Base-by-base conservation (phyloP, 257 asterid genomes). In the Solanum ossicruentum region DNA sequence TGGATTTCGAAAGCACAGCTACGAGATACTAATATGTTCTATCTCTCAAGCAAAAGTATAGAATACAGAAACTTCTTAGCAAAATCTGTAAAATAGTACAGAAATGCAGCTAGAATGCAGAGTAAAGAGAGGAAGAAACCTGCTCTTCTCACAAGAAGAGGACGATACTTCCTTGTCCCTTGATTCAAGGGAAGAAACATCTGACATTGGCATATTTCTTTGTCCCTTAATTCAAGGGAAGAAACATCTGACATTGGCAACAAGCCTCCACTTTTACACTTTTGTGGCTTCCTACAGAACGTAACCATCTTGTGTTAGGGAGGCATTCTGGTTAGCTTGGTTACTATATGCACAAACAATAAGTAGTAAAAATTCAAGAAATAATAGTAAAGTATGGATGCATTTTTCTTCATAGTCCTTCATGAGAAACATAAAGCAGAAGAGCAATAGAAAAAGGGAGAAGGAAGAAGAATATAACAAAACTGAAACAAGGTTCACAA, bases 161-260 rank as follows among this genome's bases (percentile, higher is more conserved):
- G 93, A 87, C 84, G 95, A 70, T 84, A 88, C 80, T 51, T 85
- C 92, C 85, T 61, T 82, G 84, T 84, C 89, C 89, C 89, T 85
- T 65, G 83, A 58, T 87, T 90, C 89, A 87, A 83, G 88, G 85
- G 89, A 60, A 83, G 92, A 85, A 84, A 91, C 82, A 88, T 88
- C 90, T 79, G 97, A 90, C 98, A 93, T 95, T 89, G 86, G 96
- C 88, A 86, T 36, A 36, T 36, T 36, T 36, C 41, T 6, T 36
- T 36, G 41, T 84, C 89, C 89, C 89, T 85, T 65, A 84, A 58
- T 87, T 90, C 89, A 87, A 83, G 88, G 84, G 89, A 60, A 83
- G 91, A 85, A 84, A 91, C 82, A 88, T 88, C 90, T 79, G 97
- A 90, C 98, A 93, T 95, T 89, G 86, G 96, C 88, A 86, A 83